A percentile compares a stretch with the other conserved stretches of the same genome.
Evolutionary conservation across 495 filamentous ascomycete genomes (phyloP).

Genomic region (Acidomyces sp.): DNA sequence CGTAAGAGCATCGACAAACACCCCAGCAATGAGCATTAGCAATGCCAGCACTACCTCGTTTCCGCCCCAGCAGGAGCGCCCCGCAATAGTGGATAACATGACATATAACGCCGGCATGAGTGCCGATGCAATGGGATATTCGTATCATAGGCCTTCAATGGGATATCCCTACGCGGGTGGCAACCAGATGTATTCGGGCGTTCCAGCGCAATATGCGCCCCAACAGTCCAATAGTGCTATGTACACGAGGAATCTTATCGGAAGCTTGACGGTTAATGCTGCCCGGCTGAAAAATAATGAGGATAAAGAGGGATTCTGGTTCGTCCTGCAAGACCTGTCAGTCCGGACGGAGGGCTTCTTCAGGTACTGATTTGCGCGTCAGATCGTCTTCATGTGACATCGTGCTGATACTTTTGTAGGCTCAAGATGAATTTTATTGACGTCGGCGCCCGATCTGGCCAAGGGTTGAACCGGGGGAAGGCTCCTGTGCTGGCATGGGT

Average conservation of each 20-base stretch:
- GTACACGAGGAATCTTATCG: conserved; percentile 94
- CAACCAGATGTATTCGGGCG: background rate
- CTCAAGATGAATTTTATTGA: conserved; percentile 76
- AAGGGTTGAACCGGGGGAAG: conserved; percentile 56
- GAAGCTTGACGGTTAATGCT: conserved; percentile 79
- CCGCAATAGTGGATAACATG: conserved; percentile 1
- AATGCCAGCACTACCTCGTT: conserved; percentile 69
- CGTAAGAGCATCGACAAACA: conserved; percentile 58
- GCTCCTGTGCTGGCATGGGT: conserved; percentile 77
- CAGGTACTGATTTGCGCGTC: conserved; percentile 43
- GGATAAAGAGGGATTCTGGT: conserved; percentile 88
- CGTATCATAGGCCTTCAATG: no score
- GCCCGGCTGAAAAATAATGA: conserved; percentile 72
- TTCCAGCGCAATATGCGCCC: background rate
- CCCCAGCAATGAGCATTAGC: conserved; percentile 78
- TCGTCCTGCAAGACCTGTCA: conserved; percentile 89
- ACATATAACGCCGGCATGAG: conserved; percentile 4
- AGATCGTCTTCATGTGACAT: background rate
- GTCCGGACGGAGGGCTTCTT: conserved; percentile 87
- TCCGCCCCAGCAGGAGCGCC: conserved; percentile 37
- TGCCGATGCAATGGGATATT: background rate
- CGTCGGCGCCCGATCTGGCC: conserved; percentile 43
- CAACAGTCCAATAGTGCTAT: conserved; percentile 33
- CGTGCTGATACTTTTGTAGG: conserved; percentile 31
- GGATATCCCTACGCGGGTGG: background rate